Conservation (phyloP, 805 yeast species). For the Kodamaea jinghongensis region DNA sequence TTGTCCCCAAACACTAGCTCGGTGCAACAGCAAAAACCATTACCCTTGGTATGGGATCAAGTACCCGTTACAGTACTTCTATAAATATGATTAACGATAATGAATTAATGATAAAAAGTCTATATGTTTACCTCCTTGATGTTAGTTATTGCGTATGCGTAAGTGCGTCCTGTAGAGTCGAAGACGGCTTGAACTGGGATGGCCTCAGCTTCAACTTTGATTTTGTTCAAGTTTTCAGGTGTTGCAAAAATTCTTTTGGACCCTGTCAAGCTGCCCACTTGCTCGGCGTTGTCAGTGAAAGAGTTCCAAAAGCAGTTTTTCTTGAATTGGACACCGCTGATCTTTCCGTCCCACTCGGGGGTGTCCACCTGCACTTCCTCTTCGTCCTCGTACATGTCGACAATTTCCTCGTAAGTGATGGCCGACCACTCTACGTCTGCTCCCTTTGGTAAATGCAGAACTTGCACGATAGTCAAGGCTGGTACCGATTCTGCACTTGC, state of each 20-base stretch:
- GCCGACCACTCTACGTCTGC: slow-evolving; percentile 81
- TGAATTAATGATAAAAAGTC: too few species aligned
- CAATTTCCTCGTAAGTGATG: slow-evolving; percentile 40
- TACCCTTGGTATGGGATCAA: too few species aligned
- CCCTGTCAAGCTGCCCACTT: not conserved
- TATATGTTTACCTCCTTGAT: too few species aligned
- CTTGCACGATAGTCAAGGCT: slow-evolving; percentile 50
- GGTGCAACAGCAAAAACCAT: too few species aligned
- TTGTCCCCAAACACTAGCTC: too few species aligned
- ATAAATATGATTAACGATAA: too few species aligned
- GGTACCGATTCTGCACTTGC: slow-evolving; percentile 17
- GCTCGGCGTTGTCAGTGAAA: not conserved
- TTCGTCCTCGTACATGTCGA: slow-evolving; percentile 39
- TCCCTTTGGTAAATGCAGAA: slow-evolving; percentile 56
- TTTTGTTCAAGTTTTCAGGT: not conserved
- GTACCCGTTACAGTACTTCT: too few species aligned
- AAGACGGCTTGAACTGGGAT: slow-evolving; percentile 7
- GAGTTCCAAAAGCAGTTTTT: slow-evolving; percentile 1
- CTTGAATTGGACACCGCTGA: slow-evolving; percentile 1
- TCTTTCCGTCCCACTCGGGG: not conserved
- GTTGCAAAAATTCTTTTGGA: slow-evolving; percentile 3
- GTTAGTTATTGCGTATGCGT: not conserved
- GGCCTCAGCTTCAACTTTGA: slow-evolving; percentile 1
- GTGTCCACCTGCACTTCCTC: slow-evolving; percentile 16
- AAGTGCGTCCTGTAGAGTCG: slow-evolving; percentile 2